Base-by-base conservation (phyloP, 306 rosid genomes). In the Datisca glomerata region DNA sequence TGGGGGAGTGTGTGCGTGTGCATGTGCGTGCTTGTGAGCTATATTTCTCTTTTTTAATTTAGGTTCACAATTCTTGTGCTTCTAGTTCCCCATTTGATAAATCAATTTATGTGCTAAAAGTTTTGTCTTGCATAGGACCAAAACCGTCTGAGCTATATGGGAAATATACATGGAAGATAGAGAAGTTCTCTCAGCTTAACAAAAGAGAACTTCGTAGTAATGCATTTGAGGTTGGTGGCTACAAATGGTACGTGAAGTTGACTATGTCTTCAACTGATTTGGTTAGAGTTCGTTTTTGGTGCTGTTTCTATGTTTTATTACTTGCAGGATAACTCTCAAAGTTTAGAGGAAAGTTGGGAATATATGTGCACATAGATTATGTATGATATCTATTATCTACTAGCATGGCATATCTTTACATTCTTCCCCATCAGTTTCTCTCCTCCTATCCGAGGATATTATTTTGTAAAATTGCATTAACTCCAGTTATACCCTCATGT, bases 161-260 rank as follows among this genome's bases (percentile, higher is more conserved):
- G 52, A 91, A 68, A 67, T 67, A 85, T 60, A 91, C 99, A 18
- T 91, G 99, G 99, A 85, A 67, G 78, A 91, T 91, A 52, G 99
- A 91, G 61, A 91, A 91, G 23, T 91, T 91, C 78, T 78, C 94
- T 45, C 93, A 91, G 74, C 82, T 73, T 60, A 80, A 76, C 82
- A 91, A 91, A 73, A 76, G 96, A 65, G 99, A 91, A 49, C 99
- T 91, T 68, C 92, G 96, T 41, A 81, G 99, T 56, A 73, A 66
- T 58, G 92, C 91, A 29, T 91, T 91, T 71, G 96, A 91, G 66
- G 96, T 85, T 73, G 99, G 96, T 53, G 82, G 87, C 69, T 73
- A 80, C 78, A 91, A 91, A 63, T 91, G 99, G 99, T 91, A 84
- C 1, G 84, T 43, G 22, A 28, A 55, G 53, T 41, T 21, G 40